Base-by-base conservation (phyloP, 768 basidiomycete genomes). In the Collybia mongolica region DNA sequence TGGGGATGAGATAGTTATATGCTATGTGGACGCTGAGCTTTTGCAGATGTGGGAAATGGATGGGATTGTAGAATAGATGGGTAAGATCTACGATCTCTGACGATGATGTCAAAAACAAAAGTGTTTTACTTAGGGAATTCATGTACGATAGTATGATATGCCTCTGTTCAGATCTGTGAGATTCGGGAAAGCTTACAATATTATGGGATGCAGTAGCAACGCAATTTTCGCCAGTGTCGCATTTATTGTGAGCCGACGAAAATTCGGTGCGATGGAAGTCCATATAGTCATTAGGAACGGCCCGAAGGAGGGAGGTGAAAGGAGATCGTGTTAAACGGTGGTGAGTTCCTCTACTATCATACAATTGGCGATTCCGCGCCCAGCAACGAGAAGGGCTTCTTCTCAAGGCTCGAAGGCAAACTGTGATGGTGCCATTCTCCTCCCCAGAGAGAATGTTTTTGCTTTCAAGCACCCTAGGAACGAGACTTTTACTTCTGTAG, bases 311-410 rank as follows among this genome's bases (percentile, higher is more conserved):
- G 53, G 45, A 1, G 60, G 55, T 19, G 60, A 44, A 35, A 42
- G 38, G 14, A 66, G 59, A 35, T 67, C 63, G 41, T 62, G 58
- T 18, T 66, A 46, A 7, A 60, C 53, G 32, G 67, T 51, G 12
- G 56, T 63, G 6, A 67, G 22, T 36, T 63, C 57, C 18, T 53
- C 54, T n/a, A 67, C 53, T 26, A 7, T 7, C 7, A 7, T 26
- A 7, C 24, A 26, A 32, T 63, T 56, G 17, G 19, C 24, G 24
- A n/a, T 12, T 6, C 19, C 19, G 40, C 18, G 18, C 19, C 19
- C 4, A 14, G n/a, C 40, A 41, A 11, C 40, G 12, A 12, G 49
- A 26, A 26, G 24, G 7, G 24, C 24, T 3, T 26, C 24, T 26
- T 26, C 24, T 26, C 7, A 7, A 26, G 24, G 24, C 4, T 26